phyloP scores from a whole-genome alignment of 2,329 filamentous ascomycete genomes.

The Colletotrichum endophyticum region DNA sequence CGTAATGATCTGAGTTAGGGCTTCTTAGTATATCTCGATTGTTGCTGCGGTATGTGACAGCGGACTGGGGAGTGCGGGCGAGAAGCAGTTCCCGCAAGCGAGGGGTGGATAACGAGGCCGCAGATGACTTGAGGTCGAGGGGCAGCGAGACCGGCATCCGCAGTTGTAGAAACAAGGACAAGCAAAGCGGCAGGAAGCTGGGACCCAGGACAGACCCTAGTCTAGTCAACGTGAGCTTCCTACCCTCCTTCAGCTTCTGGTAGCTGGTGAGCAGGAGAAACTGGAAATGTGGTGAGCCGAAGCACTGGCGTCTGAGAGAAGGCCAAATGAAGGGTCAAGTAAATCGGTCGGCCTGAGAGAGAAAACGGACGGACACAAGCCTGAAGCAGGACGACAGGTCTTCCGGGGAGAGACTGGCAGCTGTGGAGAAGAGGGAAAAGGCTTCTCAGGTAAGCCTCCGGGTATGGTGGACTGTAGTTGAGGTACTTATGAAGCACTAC shows the following conservation, averaged over 20 bases:
- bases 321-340: neutral
- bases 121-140: conserved; percentile 20
- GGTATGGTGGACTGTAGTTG: conserved; percentile 12
- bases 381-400: conserved; percentile 7
- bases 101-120: conserved; percentile 10
- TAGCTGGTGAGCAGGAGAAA: neutral
- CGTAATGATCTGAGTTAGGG: conserved; percentile 18
- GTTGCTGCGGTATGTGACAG: conserved; percentile 13
- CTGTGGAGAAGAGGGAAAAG: conserved; percentile 20
- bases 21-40: conserved; percentile 18
- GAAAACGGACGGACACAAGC: neutral
- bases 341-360: neutral
- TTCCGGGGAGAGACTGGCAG: conserved; percentile 13
- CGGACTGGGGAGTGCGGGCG: conserved; percentile 4
- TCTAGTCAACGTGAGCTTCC: neutral
- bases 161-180: conserved; percentile 14
- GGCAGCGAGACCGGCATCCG: conserved; percentile 20
- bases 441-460: neutral
- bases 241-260: conserved; percentile 11
- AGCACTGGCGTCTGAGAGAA: neutral
- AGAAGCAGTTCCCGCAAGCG: conserved; percentile 14
- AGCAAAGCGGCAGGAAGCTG: neutral
- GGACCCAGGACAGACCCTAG: neutral
- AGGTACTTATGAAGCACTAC: conserved; percentile 17
- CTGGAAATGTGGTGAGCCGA: neutral